Evolutionary conservation across 805 yeast species (phyloP), one percentile per base, ranked within the genome.

Genomic region (Zygoascus bituminiphila): DNA sequence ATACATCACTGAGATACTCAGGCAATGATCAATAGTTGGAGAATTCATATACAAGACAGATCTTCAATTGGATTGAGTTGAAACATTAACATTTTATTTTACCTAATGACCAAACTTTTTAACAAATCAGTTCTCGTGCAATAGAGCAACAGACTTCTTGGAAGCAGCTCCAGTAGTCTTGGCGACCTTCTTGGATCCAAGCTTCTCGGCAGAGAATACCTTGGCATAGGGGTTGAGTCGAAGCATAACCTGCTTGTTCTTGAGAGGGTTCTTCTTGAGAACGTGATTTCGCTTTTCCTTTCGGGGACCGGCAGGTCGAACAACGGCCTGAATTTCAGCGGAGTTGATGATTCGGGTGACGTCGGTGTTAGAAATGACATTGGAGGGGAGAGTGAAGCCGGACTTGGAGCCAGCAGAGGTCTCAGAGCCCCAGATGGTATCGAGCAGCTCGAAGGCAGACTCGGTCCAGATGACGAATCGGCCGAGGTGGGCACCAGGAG

Each of bases 401-500:
- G 88, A 72, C 82, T 89, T 89, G 61, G 65, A 61, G 68, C 85
- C 68, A 51, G 93, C 81, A 70, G 84, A 80, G 65, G 89, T 71
- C 71, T 84, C 94, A 61, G 95, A 81, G 73, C 95, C 95, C 93
- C 93, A 93, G 79, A 93, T 86, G 60, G 88, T 78, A 81, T 93
- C 99, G 70, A 93, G 82, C 68, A 89, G 81, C 72, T 89, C 84
- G 74, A 93, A 88, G 72, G 99, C 99, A 72, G 88, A 78, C 80
- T 89, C 96, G 70, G 98, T 89, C 98, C 98, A 93, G 88, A 93
- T 88, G 70, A 93, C 84, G 70, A 93, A 93, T 83, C 98, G 89
- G 80, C 98, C 98, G 69, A 93, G 79, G 82, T 93, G 98, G 71
- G 98, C 95, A 84, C 98, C 98, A 75, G 98, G 98, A 67, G 98